Base-by-base conservation (phyloP, 1,284 basidiomycete genomes). In the Leccinum fuscescens region DNA sequence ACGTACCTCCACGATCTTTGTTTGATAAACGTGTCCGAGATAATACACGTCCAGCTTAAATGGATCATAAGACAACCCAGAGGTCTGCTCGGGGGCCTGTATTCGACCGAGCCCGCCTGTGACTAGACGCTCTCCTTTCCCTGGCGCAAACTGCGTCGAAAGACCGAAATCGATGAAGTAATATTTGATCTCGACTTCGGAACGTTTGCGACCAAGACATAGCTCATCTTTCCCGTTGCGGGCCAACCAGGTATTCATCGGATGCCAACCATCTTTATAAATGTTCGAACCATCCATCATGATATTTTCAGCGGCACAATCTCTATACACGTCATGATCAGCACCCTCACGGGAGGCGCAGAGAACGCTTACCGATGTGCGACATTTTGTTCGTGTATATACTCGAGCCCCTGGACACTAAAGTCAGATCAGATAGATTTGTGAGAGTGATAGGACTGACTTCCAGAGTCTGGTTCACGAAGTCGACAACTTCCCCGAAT, bases 401-500 rank as follows among this genome's bases (percentile, higher is more conserved):
- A 76, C 2, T 49, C 50, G 12, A 76, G 55, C 5, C 74, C 74
- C 74, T 75, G 22, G 5, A 6, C 0, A 12, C 2, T 4, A 44
- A 0, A 22, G 4, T 61, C 7, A 50, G 27, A 1, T 2, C 4
- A 46, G 11, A 8, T 4, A 33, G 1, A 35, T 6, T 9, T 4
- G 5, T 0, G 11, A 49, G 7, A 11, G 22, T 0, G 7, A 15
- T 1, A 0, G 46, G 1, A 27, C 68, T 39, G 9, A 72, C 77
- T 50, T 77, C 71, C 6, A 78, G 64, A 6, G 71, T 68, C 56
- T 78, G 78, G 4, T 64, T 56, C 14, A 78, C 65, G 50, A 74
- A 76, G n/a, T 75, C 71, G 1, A 74, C 49, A 4, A 67, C 66
- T 62, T 79, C 76, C 20, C 67, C 70, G 12, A 72, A 57, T 3